Evolutionary conservation across 1,284 basidiomycete species (phyloP).

Genomic region (Violaceomyces palustris): DNA sequence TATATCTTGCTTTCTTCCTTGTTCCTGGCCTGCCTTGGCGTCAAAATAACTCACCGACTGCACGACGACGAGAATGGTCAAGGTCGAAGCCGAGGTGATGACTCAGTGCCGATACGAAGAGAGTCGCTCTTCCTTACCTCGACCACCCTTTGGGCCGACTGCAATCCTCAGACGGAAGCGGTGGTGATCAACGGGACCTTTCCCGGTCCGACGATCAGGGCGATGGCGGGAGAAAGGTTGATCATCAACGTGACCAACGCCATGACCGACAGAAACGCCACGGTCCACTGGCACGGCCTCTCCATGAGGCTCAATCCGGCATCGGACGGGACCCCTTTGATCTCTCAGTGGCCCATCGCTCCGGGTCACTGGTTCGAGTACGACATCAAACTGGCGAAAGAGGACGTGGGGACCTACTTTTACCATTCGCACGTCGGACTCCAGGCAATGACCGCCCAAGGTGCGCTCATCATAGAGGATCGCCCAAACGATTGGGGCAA

Average conservation of each 20-base stretch:
- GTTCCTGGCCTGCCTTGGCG: no score
- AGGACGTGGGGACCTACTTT: conserved; percentile 19
- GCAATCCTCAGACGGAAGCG: background rate
- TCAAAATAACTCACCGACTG: no score
- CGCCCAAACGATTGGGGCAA: no score
- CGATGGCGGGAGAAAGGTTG: conserved; percentile 26
- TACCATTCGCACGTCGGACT: conserved; percentile 42
- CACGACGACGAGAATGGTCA: no score
- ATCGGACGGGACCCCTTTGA: conserved; percentile 36
- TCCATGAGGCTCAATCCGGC: conserved; percentile 30
- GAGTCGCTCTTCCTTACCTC: background rate
- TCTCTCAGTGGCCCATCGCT: conserved; percentile 37
- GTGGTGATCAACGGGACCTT: conserved; percentile 25
- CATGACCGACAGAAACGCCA: conserved; percentile 19
- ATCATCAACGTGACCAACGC: conserved; percentile 22
- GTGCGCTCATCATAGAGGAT: conserved; percentile 36
- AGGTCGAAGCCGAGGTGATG: no score
- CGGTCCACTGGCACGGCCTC: conserved; percentile 39
- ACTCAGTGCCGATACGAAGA: background rate
- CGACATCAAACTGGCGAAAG: conserved; percentile 10
- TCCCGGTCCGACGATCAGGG: conserved; percentile 37
- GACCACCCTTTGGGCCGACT: background rate
- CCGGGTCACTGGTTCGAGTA: conserved; percentile 31
- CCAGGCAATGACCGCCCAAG: conserved; percentile 35
- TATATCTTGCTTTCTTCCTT: no score